Base-by-base conservation (phyloP, 2,329 filamentous ascomycete genomes). In the Emmonsiellopsis sp. region DNA sequence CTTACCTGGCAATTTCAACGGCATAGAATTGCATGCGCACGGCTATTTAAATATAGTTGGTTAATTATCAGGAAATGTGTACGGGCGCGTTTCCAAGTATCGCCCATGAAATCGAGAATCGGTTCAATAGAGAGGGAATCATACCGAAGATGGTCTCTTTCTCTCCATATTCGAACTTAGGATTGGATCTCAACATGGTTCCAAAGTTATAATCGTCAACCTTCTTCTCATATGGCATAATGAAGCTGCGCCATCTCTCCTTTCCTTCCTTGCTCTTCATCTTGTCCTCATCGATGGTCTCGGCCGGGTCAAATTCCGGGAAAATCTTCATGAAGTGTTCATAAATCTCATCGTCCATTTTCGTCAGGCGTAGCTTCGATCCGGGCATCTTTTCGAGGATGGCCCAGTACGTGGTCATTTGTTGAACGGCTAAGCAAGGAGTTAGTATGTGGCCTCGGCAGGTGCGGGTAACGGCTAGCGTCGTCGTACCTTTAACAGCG, bases 251-350 rank as follows among this genome's bases (percentile, higher is more conserved):
- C 93, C 93, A 98, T 68, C 81, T 81, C 73, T 94, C 89, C 78
- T 98, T 98, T 68, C 92, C 92, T 11, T 77, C 73, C 76, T 95
- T 94, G 80, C 89, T 96, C 84, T 98, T 98, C 92, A 98, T 96
- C 63, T 87, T 79, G 62, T 95, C 86, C 75, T 98, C 93, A 68
- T 95, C 73, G 59, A 98, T 85, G 9, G 86, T 87, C 42, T 75
- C 83, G 15, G 84, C 80, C 1, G 90, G 83, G 71, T 98, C 87
- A 66, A 95, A 94, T 32, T 97, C 93, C 60, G 93, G 93, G 65
- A 98, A 97, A 50, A 89, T 88, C 59, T 79, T 77, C 71, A 84
- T 84, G 63, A 98, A 87, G 73, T 96, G 89, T 61, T 88, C 86
- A 73, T 87, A 84, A 71, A 98, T 98, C 44, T 96, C 90, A 69